Conservation (phyloP, 1,139 yeast species). For the Kurtzmaniella quercitrusa region DNA sequence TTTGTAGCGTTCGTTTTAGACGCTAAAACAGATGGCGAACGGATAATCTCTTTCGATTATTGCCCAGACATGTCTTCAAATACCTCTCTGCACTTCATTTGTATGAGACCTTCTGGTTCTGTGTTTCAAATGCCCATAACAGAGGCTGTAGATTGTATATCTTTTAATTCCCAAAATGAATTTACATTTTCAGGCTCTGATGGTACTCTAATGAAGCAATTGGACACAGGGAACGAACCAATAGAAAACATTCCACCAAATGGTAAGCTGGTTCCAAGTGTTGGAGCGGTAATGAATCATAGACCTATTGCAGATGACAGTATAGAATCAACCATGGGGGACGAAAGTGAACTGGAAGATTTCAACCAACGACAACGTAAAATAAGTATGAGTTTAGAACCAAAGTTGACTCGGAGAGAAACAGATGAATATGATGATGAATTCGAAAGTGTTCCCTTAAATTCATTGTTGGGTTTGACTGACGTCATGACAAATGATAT, state of each 20-base stretch:
- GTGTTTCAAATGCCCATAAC: constrained; percentile 74
- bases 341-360: constrained; percentile 19
- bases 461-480: constrained; percentile 28
- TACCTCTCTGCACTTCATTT: constrained; percentile 58
- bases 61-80: constrained; percentile 49
- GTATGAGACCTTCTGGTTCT: constrained; percentile 88
- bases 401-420: constrained; percentile 9
- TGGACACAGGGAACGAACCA: constrained; percentile 13
- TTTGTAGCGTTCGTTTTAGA: constrained; percentile 79
- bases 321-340: constrained; percentile 29
- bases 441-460: constrained; percentile 25
- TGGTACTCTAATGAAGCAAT: constrained; percentile 45
- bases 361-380: constrained; percentile 7
- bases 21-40: constrained; percentile 69
- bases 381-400: neutral
- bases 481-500: constrained; percentile 57
- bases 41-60: constrained; percentile 83
- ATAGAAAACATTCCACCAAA: neutral
- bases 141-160: constrained; percentile 62
- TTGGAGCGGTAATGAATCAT: constrained; percentile 16
- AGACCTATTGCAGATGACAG: constrained; percentile 3
- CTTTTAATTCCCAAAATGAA: constrained; percentile 70
- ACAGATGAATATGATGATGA: constrained; percentile 24
- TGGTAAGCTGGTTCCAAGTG: neutral
- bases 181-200: constrained; percentile 64